Base-by-base conservation (phyloP, 2,329 filamentous ascomycete species). In the Myriangium duriaei region DNA sequence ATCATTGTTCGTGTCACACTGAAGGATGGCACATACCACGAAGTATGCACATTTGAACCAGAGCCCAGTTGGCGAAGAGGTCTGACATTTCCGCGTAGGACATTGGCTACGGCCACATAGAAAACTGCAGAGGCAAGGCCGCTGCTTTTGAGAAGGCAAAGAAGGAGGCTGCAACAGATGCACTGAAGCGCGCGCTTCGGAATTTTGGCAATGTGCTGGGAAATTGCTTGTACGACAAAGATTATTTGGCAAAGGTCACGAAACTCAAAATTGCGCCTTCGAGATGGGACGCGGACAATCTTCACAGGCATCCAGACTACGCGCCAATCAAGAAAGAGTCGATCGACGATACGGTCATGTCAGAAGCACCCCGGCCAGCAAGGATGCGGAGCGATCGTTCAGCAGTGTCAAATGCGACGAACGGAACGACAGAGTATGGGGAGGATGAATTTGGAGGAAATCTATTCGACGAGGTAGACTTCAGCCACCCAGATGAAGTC, bases 151-250 rank as follows among this genome's bases (percentile, higher is more conserved):
- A 98, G 58, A 98, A 98, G 62, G 87, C 91, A 1, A 98, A 96
- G 66, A 98, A 98, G 58, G 87, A 96, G 64, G 92, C 85, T 5
- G 92, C 86, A 2, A 96, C 92, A 7, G 91, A 98, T 61, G 91
- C 78, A 1, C 57, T 98, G 54, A 98, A 98, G 62, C 73, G 91
- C 47, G 76, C 91, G 1, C 57, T 98, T 51, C 73, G 88, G 42
- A 95, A 78, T 46, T 98, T 98, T 60, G 91, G 91, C 42, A 96
- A 96, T 51, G 81, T 96, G 11, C 68, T 98, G 39, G 91, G 91
- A n/a, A 98, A 96, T 56, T 98, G 91, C 65, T 78, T 98, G 42
- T 96, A 98, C 61, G 91, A 98, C 63, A 93, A 95, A 60, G 79
- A 88, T 44, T 98, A 94, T 55, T 67, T 98, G 40, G 71, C 77